Evolutionary conservation across 1,139 yeast species (phyloP), one percentile per base, ranked within the genome.

Genomic region (Debaryomyces nepalensis): DNA sequence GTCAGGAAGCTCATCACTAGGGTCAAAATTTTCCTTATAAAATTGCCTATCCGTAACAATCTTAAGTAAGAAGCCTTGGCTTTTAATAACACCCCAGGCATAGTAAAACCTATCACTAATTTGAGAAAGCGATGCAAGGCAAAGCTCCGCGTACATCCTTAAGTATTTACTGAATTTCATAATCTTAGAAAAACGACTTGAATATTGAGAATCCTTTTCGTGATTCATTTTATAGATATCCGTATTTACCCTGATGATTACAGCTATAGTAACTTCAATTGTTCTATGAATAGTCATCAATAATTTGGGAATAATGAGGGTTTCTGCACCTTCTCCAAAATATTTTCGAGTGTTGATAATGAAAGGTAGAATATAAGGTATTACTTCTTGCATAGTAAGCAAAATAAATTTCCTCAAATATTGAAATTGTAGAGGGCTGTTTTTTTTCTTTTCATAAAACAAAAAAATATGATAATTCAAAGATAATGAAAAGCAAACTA

Each of bases 281-380:
- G 58, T 48, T 43, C 60, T 65, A 41, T 69, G 75, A 29, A 66
- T 55, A 45, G 62, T 44, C 5, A 53, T 43, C 39, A 65, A 60
- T 3, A 68, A 33, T 2, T 58, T 40, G 2, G 75, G 75, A 42
- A 62, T 70, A 41, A 71, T 47, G 5, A 70, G 55, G 39, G 69
- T 52, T 48, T 69, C 74, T 0, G 75, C 60, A 5, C 55, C 55
- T 9, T 58, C 59, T 2, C 70, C 75, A 49, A 71, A 70, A 43
- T 64, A 58, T 3, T 49, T 44, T 21, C 55, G 52, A 46, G 62
- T 64, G 34, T 61, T 59, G 33, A 47, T 43, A 36, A 70, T 54
- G 31, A 72, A 52, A 11, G 58, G 59, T 40, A 54, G 49, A 34
- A 58, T 54, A 11, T 53, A 54, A 4, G 73, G 72, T 15, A 68